Conservation (phyloP, 2,329 filamentous ascomycete genomes). For the Hypomyces perniciosus region DNA sequence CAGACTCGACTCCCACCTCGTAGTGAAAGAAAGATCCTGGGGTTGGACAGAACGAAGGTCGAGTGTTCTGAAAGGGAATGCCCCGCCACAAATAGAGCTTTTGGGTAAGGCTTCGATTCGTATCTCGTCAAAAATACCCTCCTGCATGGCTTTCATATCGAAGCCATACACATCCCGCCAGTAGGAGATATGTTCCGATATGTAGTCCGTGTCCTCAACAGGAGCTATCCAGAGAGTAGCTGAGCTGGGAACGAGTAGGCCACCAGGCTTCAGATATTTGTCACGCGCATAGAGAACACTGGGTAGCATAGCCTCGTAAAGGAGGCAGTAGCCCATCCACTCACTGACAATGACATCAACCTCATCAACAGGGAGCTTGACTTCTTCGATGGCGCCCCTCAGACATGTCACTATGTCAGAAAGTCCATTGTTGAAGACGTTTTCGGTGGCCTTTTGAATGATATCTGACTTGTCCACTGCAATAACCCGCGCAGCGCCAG, state of each 20-base stretch:
- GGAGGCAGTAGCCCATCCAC: conserved; percentile 94
- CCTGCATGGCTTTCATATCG: conserved; percentile 86
- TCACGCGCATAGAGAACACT: conserved; percentile 86
- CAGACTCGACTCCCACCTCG: conserved; percentile 58
- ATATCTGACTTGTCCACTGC: conserved; percentile 92
- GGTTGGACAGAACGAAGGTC: conserved; percentile 68
- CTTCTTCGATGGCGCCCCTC: conserved; percentile 82
- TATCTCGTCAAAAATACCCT: conserved; percentile 75
- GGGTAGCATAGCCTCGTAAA: conserved; percentile 95
- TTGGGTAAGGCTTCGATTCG: conserved; percentile 66
- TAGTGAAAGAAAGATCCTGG: conserved; percentile 70
- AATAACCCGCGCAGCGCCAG: conserved; percentile 78
- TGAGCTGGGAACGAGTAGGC: conserved; percentile 81
- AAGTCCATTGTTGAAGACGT: conserved; percentile 75
- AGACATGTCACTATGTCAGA: conserved; percentile 70
- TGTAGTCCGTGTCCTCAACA: conserved; percentile 68
- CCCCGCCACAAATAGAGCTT: conserved; percentile 51
- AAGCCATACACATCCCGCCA: conserved; percentile 95
- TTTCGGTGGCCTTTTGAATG: conserved; percentile 78
- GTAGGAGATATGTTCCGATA: conserved; percentile 72
- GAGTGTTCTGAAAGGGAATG: conserved; percentile 65
- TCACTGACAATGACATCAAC: conserved; percentile 95
- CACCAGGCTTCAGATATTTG: conserved; percentile 71
- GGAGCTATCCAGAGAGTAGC: conserved; percentile 79
- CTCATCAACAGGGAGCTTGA: conserved; percentile 66